phyloP scores from a whole-genome alignment of 2,329 filamentous ascomycete genomes.

The Cytospora schulzeri region DNA sequence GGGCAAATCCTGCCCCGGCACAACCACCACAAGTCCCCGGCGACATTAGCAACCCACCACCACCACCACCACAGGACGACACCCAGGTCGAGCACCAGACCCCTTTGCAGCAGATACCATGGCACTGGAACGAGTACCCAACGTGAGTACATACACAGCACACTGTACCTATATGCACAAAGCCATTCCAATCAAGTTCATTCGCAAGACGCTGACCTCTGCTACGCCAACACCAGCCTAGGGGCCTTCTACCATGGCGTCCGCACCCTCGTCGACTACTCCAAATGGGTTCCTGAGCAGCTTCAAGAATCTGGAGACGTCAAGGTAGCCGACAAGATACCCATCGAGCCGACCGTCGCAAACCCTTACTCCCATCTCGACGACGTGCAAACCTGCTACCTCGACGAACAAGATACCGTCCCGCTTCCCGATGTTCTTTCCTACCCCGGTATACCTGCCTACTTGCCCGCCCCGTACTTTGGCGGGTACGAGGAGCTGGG shows the following conservation, averaged over 20 bases:
- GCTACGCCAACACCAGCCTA: conserved; percentile 5
- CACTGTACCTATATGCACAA: neutral
- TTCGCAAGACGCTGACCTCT: conserved; percentile 1
- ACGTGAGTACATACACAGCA: conserved; percentile 5
- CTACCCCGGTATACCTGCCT: conserved; percentile 60
- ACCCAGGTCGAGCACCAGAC: conserved; percentile 20
- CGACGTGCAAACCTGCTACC: conserved; percentile 44
- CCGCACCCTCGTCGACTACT: conserved; percentile 27
- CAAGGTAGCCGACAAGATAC: conserved; percentile 22
- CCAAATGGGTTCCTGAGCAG: conserved; percentile 26
- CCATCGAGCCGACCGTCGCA: conserved; percentile 16
- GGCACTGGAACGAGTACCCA: conserved; percentile 27
- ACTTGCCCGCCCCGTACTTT: conserved; percentile 62
- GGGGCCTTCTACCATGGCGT: conserved; percentile 27
- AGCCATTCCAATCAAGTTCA: neutral
- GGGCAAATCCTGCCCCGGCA: conserved; percentile 18
- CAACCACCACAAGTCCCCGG: conserved; percentile 7
- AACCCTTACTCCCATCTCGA: conserved; percentile 24
- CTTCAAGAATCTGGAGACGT: conserved; percentile 21
- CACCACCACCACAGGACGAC: conserved; percentile 8
- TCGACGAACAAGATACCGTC: conserved; percentile 53
- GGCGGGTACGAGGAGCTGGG: conserved; percentile 64
- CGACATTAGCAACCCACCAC: conserved; percentile 3
- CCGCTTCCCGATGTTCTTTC: conserved; percentile 54
- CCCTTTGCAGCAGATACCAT: conserved; percentile 25